Base-by-base conservation (phyloP, 2,329 filamentous ascomycete species). In the Fusarium dlaminii region DNA sequence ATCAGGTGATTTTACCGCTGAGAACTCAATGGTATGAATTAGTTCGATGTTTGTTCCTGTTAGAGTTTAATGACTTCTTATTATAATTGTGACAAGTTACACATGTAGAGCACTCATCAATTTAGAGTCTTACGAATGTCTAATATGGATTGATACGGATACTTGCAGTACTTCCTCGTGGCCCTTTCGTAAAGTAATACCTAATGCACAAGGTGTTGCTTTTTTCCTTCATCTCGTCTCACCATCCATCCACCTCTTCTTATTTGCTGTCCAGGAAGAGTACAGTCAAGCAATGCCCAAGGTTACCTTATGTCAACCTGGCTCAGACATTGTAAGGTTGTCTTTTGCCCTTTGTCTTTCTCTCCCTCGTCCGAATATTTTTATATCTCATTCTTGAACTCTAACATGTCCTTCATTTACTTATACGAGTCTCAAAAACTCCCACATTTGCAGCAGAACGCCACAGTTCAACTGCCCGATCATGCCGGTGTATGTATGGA, bases 141-240 rank as follows among this genome's bases (percentile, higher is more conserved):
- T 24, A 55, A 59, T 57, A 57, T 68, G 32, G 7, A 51, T 29
- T 37, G 46, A 60, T 32, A 20, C 39, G 39, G 65, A 30, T 62
- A 52, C 40, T 34, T 52, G 40, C 70, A 63, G 62, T n/a, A 71
- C n/a, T 59, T 56, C 45, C 46, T 70, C 55, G 48, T 59, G 62
- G 54, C 34, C 49, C 22, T 45, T 57, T 61, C 71, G 55, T 54
- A 43, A 37, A n/a, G 54, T 40, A 45, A 48, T 20, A 54, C 39
- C 22, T 29, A 48, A 48, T 55, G 58, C 39, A 66, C 54, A 74
- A 36, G 46, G 14, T 27, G 20, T 55, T 68, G 42, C 27, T 67
- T 68, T 68, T 60, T 30, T 1, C 34, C 32, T 68, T 51, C 37
- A 43, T 49, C 56, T 63, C 48, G 57, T 69, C n/a, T 45, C 49